phyloP scores from a whole-genome alignment of 2,329 filamentous ascomycete species.

The Paecilomyces dactylethromorphus region DNA sequence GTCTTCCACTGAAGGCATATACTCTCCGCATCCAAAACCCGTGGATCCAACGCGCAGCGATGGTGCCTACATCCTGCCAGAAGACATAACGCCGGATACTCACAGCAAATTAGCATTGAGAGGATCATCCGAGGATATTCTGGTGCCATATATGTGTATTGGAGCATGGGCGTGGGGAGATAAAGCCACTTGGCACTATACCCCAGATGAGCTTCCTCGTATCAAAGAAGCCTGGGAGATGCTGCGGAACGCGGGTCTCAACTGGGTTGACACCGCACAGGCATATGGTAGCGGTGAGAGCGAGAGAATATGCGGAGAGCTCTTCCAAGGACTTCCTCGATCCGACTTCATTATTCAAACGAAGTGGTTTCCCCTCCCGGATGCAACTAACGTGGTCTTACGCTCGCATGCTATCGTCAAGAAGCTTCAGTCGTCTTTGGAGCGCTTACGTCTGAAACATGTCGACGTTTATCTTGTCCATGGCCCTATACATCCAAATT shows the following conservation, averaged over 20 bases:
- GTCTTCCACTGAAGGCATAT: slow-evolving; percentile 15
- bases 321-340: slow-evolving; percentile 31
- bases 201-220: slow-evolving; percentile 25
- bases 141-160: slow-evolving; percentile 19
- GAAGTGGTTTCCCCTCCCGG: slow-evolving; percentile 29
- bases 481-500: slow-evolving; percentile 37
- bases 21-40: slow-evolving; percentile 11
- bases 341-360: slow-evolving; percentile 35
- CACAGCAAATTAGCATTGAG: slow-evolving; percentile 15
- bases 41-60: slow-evolving; percentile 15
- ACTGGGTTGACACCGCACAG: slow-evolving; percentile 41
- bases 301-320: slow-evolving; percentile 35
- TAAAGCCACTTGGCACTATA: slow-evolving; percentile 24
- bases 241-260: slow-evolving; percentile 29
- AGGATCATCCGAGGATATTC: slow-evolving; percentile 16
- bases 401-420: slow-evolving; percentile 27
- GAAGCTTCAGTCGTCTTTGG: slow-evolving; percentile 31
- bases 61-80: slow-evolving; percentile 14
- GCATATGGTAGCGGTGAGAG: slow-evolving; percentile 37
- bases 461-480: slow-evolving; percentile 40
- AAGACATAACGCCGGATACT: slow-evolving; percentile 11
- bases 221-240: slow-evolving; percentile 34
- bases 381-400: slow-evolving; percentile 25
- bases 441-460: slow-evolving; percentile 33
- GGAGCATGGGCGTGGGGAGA: slow-evolving; percentile 25